Percentiles rank a stretch among this genome's conserved stretches.
These are phyloP conservation scores for Claviceps sp. DNA, from an alignment of 2,329 filamentous ascomycete species.

Conservation along the genomic window DNA sequence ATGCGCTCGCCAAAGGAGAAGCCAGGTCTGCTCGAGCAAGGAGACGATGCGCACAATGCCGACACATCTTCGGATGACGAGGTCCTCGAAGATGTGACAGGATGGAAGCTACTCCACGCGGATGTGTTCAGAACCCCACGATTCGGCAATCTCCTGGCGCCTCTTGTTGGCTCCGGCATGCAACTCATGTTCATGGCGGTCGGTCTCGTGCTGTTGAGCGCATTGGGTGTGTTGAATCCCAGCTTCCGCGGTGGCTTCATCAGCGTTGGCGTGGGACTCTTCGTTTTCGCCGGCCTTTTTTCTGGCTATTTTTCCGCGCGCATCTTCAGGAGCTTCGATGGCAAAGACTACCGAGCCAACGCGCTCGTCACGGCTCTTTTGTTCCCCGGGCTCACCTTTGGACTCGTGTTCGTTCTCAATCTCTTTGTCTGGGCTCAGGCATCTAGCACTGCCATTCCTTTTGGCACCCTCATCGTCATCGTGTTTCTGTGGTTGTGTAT, in stretches of 20 bases:
- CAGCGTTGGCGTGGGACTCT: constrained; percentile 70
- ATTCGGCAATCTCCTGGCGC: constrained; percentile 60
- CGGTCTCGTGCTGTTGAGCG: constrained; percentile 59
- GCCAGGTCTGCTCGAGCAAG: constrained; percentile 47
- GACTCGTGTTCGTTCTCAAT: constrained; percentile 65
- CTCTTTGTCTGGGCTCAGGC: constrained; percentile 85
- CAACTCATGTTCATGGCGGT: constrained; percentile 73
- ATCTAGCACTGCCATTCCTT: constrained; percentile 75
- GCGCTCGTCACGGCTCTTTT: constrained; percentile 63
- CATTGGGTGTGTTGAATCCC: constrained; percentile 67
- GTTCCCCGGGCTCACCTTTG: constrained; percentile 67
- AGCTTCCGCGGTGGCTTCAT: constrained; percentile 84
- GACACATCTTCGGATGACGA: constrained; percentile 42
- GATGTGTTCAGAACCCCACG: constrained; percentile 71
- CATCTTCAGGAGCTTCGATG: constrained; percentile 73
- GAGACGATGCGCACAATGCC: constrained; percentile 37
- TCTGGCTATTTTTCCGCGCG: constrained; percentile 80
- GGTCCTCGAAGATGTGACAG: constrained; percentile 62
- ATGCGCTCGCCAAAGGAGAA: constrained; percentile 30
- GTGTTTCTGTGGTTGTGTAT: constrained; percentile 71
- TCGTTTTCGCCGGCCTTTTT: constrained; percentile 70
- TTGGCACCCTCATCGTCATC: constrained; percentile 62
- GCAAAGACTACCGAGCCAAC: constrained; percentile 61
- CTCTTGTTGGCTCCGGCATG: constrained; percentile 72
- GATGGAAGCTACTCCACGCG: constrained; percentile 81